phyloP scores from a whole-genome alignment of 768 basidiomycete species.

The Termitomyces heimii region DNA sequence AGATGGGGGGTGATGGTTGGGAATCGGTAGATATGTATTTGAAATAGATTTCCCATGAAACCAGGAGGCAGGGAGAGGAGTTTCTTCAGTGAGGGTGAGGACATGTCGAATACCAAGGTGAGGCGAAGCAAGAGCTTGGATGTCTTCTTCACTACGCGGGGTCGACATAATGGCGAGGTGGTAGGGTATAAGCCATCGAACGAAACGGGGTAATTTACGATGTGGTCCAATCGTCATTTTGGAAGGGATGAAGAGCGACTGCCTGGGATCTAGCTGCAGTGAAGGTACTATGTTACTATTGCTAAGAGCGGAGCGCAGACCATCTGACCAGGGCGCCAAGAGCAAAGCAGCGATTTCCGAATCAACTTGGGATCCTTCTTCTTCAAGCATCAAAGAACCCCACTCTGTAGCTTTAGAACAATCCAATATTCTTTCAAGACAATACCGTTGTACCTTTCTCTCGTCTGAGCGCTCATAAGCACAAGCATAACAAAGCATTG shows the following conservation, averaged over 20 bases:
- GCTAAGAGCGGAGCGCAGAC: slow-evolving; percentile 26
- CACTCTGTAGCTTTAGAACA: slow-evolving; percentile 47
- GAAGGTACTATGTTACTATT: slow-evolving; percentile 28
- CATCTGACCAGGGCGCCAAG: slow-evolving; percentile 34
- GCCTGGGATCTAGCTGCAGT: slow-evolving; percentile 34
- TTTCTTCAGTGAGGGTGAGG: slow-evolving; percentile 54
- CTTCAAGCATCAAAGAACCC: slow-evolving; percentile 37
- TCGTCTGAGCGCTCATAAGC: slow-evolving; percentile 35
- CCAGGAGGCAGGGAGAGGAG: slow-evolving; percentile 41
- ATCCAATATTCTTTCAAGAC: slow-evolving; percentile 37
- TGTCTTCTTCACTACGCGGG: slow-evolving; percentile 44
- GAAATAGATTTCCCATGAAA: slow-evolving; percentile 37
- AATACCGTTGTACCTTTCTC: slow-evolving; percentile 31
- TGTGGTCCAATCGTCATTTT: slow-evolving; percentile 9
- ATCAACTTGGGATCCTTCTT: slow-evolving; percentile 36
- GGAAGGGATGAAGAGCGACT: slow-evolving; percentile 32
- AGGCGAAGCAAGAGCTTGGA: slow-evolving; percentile 36
- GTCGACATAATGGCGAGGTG: slow-evolving; percentile 58
- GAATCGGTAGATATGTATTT: slow-evolving; percentile 52
- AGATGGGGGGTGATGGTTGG: slow-evolving; percentile 47
- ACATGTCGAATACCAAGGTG: slow-evolving; percentile 51
- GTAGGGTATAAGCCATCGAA: slow-evolving; percentile 58
- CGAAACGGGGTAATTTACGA: slow-evolving; percentile 49
- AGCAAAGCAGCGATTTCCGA: slow-evolving; percentile 23
- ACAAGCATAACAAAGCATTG: slow-evolving; percentile 51